Conservation (phyloP, 768 basidiomycete genomes). For the Calocybe gangraenosa region DNA sequence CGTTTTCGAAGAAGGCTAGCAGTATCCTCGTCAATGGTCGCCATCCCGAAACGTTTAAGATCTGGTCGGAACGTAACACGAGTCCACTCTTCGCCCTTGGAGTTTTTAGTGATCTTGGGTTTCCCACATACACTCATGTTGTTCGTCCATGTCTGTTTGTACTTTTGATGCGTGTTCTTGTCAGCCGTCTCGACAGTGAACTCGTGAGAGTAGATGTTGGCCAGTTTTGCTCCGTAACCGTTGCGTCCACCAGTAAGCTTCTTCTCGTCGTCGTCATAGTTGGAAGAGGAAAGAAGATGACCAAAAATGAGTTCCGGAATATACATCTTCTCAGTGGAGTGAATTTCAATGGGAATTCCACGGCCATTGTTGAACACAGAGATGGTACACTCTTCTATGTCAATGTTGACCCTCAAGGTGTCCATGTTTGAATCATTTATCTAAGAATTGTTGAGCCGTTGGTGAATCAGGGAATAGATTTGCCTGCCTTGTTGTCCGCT, state of each 20-base stretch:
- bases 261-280: conserved; percentile 99
- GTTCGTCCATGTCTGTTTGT: conserved; percentile 89
- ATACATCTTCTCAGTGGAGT: conserved; percentile 87
- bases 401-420: conserved; percentile 82
- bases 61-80: conserved; percentile 92
- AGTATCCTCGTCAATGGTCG: conserved; percentile 86
- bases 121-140: conserved; percentile 90
- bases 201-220: conserved; percentile 96
- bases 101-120: conserved; percentile 91
- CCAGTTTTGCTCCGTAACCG: conserved; percentile 96
- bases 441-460: conserved; percentile 35
- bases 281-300: conserved; percentile 88
- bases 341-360: conserved; percentile 96
- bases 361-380: conserved; percentile 94
- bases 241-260: conserved; percentile 98
- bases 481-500: conserved; percentile 90
- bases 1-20: conserved; percentile 86
- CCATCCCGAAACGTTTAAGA: conserved; percentile 89
- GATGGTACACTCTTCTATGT: conserved; percentile 79
- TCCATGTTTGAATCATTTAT: conserved; percentile 93
- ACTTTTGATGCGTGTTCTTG: conserved; percentile 81
- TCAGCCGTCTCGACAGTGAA: conserved; percentile 97
- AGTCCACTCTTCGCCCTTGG: conserved; percentile 87
- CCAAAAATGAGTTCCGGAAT: conserved; percentile 99
- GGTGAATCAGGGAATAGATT: neutral